phyloP scores from a whole-genome alignment of 2,329 filamentous ascomycete genomes.

The Emmonsiellopsis sp. region DNA sequence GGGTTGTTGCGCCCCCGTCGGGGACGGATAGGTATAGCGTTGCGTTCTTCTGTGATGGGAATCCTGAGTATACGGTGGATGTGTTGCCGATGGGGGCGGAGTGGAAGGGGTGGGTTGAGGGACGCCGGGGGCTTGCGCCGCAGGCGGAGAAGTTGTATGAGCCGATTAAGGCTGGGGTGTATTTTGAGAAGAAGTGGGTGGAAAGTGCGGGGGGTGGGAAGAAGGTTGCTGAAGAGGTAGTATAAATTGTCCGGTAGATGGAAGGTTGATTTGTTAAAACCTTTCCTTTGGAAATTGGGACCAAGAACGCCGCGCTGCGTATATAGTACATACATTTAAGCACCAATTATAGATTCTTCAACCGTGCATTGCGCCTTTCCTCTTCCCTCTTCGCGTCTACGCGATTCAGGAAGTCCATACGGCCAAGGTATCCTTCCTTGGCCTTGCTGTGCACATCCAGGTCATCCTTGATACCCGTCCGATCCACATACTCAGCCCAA shows the following conservation, averaged over 20 bases:
- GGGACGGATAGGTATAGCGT: slow-evolving; percentile 44
- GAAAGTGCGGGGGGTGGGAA: slow-evolving; percentile 4
- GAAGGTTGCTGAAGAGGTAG: not conserved
- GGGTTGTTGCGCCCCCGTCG: slow-evolving; percentile 12
- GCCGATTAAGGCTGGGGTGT: slow-evolving; percentile 16
- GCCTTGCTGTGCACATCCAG: slow-evolving; percentile 52
- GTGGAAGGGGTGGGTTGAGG: slow-evolving; percentile 1
- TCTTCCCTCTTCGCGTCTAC: slow-evolving; percentile 49
- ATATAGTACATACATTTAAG: not conserved
- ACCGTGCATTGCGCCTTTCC: slow-evolving; percentile 43
- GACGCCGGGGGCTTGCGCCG: not conserved
- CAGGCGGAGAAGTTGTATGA: slow-evolving; percentile 9
- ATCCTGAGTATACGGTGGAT: slow-evolving; percentile 31
- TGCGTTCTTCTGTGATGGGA: slow-evolving; percentile 47
- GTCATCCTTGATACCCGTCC: slow-evolving; percentile 52
- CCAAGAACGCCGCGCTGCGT: not conserved
- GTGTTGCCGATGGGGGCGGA: not conserved
- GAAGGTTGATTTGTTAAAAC: not conserved
- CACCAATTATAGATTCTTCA: slow-evolving; percentile 23
- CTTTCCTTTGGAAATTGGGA: too few species aligned
- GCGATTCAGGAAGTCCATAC: slow-evolving; percentile 53
- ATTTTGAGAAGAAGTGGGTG: slow-evolving; percentile 16
- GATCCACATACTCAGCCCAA: slow-evolving; percentile 55
- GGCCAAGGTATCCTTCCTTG: slow-evolving; percentile 51
- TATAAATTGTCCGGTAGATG: not conserved